Evolutionary conservation across 2,329 filamentous ascomycete species (phyloP), one percentile per base, ranked within the genome.

Genomic region (Knufia fluminis): DNA sequence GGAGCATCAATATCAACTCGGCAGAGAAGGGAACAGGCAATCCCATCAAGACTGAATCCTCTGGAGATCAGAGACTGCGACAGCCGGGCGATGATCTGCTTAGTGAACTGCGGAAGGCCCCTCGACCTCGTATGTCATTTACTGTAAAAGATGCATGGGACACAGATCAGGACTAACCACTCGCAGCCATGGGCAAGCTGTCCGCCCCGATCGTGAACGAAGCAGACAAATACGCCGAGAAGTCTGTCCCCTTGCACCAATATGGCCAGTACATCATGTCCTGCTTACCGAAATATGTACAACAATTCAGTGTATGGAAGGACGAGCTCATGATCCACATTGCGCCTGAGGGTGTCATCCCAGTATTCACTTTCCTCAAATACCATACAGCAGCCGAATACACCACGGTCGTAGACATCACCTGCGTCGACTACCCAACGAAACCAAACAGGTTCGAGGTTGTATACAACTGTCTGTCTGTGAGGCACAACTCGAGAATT

Each of bases 271-370:
- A 95, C 79, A 74, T 98, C 63, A 91, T 98, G 80, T 90, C 89
- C 59, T 94, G 87, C 69, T 72, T 98, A 64, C 94, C 92, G 62
- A 97, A 96, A 76, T 96, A 95, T 71, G 80, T 98, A 62, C 94
- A 98, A 74, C 92, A 98, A 73, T 97, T 97, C 74, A 94, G 90
- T 10, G 91, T 98, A 49, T 98, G 92, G 92, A 98, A 98, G 74
- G 92, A 98, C 66, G 92, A 98, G 71, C 81, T 98, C 66, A 89
- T 85, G 61, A 87, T 96, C 67, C 91, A 94, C 71, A 92, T 97
- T 64, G 77, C 87, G 42, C 92, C 92, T 1, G 73, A 85, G 32
- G 92, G 88, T 59, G 82, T 97, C 60, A 80, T 96, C 59, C 92
- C 92, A 33, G 85, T 94, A 62, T 90, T 98, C 69, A 81, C 79